Evolutionary conservation across 768 basidiomycete species (phyloP), one percentile per base, ranked within the genome.

Genomic region (Tremella yokohamensis): DNA sequence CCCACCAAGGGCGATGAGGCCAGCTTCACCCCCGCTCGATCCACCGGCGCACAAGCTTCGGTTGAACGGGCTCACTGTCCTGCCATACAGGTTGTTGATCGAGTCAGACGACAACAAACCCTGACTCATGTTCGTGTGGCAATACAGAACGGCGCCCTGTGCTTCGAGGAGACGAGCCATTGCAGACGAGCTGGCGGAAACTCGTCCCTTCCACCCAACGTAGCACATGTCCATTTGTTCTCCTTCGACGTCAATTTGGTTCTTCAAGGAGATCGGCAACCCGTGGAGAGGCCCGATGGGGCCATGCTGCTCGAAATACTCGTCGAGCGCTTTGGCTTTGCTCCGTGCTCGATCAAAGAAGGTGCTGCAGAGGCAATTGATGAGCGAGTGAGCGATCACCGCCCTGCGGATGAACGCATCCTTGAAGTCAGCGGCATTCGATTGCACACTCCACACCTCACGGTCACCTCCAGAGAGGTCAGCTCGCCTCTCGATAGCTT

Each of bases 341-440:
- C 29, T 49, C 19, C 52, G 52, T 6, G 77, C 42, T 78, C 78
- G 62, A 78, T 80, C 18, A 78, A 86, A 82, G 81, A 86, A 82
- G 54, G 86, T 74, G 59, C 86, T 85, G 7, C 84, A 80, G 49
- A 86, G 71, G 63, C 86, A 87, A 67, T 87, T 87, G 29, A 34
- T 11, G 29, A 34, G 29, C 4, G 29, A 34, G 47, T 91, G 88
- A 3, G 88, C 88, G 44, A 91, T 74, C 42, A 87, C 81, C 0
- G 89, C 89, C 42, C 88, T 79, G 73, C 89, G 89, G 64, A 82
- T 84, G 76, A 85, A 90, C 0, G 63, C 63, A 16, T 56, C 25
- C 13, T 44, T 4, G 11, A 4, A 34, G 29, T 34, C 29, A 34
- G 29, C 29, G 29, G 29, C 6, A 34, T 34, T 11, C 29, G 29